Base-by-base conservation (phyloP, 1,139 yeast genomes). In the Yamadazyma dendronema region DNA sequence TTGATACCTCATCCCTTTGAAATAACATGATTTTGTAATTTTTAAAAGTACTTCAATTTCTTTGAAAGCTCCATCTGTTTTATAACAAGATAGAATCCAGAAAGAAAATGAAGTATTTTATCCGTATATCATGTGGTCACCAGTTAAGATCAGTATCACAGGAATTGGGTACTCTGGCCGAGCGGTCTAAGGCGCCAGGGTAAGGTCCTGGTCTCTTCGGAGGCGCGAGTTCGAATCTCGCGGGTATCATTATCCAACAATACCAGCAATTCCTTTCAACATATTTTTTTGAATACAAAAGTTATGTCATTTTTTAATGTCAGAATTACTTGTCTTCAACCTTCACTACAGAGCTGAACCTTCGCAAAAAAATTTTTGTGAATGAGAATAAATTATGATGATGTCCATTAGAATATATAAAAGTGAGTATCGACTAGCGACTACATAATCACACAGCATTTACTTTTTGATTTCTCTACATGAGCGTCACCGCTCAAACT, bases 161-260 rank as follows among this genome's bases (percentile, higher is more conserved):
- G 65, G 65, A 59, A 59, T 61, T 59, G 66, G 68, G 68, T 62
- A 64, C 68, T 62, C 69, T 64, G 70, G 70, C 70, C 70, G 70
- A 64, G 70, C 64, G 70, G 70, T 64, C 69, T 64, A 64, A 64
- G 70, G 70, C 70, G 70, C 70, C 69, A 64, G 70, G 70, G 70
- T 64, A 64, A 64, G 70, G 70, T 68, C 74, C 74, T 68, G 73
- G 74, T 69, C 74, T 68, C 73, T 66, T 62, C 74, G 74, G 75
- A 68, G 74, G 75, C 75, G 73, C 74, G 74, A 65, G 74, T 69
- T 69, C 74, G 72, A 69, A 68, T 66, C 74, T 65, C 74, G 74
- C 70, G 72, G 72, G 71, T 66, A 64, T 67, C 73, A 67, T 59
- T 36, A 40, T 30, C 59, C 55, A 52, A 39, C 32, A 41, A 55